Base-by-base conservation (phyloP, 768 basidiomycete species). In the Mycena pura region DNA sequence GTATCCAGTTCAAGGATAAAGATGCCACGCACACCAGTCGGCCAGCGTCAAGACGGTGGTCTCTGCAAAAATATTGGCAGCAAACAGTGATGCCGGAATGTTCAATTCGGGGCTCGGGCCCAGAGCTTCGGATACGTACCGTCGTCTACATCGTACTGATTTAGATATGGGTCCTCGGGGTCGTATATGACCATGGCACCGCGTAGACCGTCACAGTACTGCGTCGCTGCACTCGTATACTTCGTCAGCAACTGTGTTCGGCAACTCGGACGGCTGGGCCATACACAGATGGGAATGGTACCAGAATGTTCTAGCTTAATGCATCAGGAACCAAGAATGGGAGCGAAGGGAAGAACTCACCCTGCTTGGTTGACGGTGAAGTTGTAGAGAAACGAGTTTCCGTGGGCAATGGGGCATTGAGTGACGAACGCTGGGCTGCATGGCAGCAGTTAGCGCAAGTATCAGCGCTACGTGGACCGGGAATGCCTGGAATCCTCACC, bases 241-340 rank as follows among this genome's bases (percentile, higher is more conserved):
- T n/a, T n/a, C n/a, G n/a, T n/a, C n/a, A n/a, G n/a, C n/a, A n/a
- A n/a, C n/a, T n/a, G n/a, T n/a, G n/a, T n/a, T n/a, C n/a, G n/a
- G n/a, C n/a, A n/a, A n/a, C n/a, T n/a, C n/a, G n/a, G n/a, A n/a
- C n/a, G n/a, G n/a, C n/a, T n/a, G n/a, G n/a, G n/a, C n/a, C n/a
- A 64, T 55, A 52, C 76, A 49, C 58, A 63, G 48, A 63, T 72
- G 70, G 13, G 63, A 68, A 44, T 73, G 75, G 38, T 72, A 75
- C 82, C 82, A 84, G 56, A 73, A 84, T 0, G 80, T 83, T 6
- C 82, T 83, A 2, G 78, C 70, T 56, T 82, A 78, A 27, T 72
- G 67, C 21, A 27, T 50, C 49, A 39, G n/a, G n/a, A n/a, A n/a
- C n/a, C n/a, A 36, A 3, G 24, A 2, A 27, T 5, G 19, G 10